Evolutionary conservation across 2,329 filamentous ascomycete genomes (phyloP), one percentile per base, ranked within the genome.

Genomic region (Paracamarosporium sp.): DNA sequence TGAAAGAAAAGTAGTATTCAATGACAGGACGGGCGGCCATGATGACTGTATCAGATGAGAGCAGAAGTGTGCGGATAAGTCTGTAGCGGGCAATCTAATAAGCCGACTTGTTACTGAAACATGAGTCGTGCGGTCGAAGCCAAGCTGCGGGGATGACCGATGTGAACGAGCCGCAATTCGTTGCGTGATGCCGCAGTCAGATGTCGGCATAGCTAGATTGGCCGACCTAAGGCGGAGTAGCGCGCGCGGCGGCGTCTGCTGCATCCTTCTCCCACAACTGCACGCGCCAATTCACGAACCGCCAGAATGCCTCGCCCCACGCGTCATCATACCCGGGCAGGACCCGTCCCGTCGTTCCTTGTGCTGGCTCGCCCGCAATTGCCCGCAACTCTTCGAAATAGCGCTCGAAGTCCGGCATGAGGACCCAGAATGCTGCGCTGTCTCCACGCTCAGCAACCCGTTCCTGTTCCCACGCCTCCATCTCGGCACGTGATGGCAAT

Each of bases 1-100:
- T 67, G 60, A 72, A 72, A 31, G 69, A 72, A 55, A 73, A 73
- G 50, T 71, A 72, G 36, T 60, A 57, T 40, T 59, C 56, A 17
- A 52, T 41, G 35, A 51, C 48, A n/a, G 48, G 48, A 40, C 24
- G 48, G 5, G 48, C 36, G n/a, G 48, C 35, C 48, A 51, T 51
- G 24, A 17, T 40, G 33, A 27, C 20, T 27, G 11, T n/a, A 43
- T 1, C 20, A 45, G 13, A 30, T 6, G 24, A 27, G 24, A 45
- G 43, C 43, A 17, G 15, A 45, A 28, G 9, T 5, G 24, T 4
- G 11, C 27, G 12, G 31, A 35, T 13, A 13, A 11, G 4, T 35
- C 5, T 35, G 12, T 9, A 35, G 31, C 12, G 31, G 31, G 31
- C 31, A 35, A 35, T n/a, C n/a, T n/a, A n/a, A n/a, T n/a, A n/a